These are phyloP conservation scores for Choricystis sp. DNA, from an alignment of 139 green algal genomes.

Conservation along the genomic window DNA sequence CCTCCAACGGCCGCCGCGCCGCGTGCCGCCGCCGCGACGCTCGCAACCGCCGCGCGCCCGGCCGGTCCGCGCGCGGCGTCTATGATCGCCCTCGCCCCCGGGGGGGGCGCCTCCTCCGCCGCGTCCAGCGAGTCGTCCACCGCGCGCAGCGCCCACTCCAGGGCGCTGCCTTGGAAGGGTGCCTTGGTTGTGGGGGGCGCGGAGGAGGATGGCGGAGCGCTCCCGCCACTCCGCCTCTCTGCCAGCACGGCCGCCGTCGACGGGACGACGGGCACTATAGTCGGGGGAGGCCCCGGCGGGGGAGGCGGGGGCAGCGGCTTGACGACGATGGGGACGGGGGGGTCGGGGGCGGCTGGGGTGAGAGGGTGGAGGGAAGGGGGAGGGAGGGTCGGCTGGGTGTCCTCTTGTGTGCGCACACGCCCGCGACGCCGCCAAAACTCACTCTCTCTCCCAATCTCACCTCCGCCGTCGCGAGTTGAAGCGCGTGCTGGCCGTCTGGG, in stretches of 20 bases:
- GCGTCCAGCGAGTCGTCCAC: constrained; percentile 2
- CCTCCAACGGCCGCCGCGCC: neutral
- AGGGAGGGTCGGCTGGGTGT: too few species aligned
- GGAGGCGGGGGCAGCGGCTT: neutral
- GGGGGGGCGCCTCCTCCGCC: neutral
- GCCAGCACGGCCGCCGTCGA: neutral
- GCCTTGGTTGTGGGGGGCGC: neutral
- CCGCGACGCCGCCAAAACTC: too few species aligned
- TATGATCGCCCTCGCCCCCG: neutral
- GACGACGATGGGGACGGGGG: neutral
- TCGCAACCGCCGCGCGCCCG: neutral
- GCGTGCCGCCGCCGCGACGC: neutral
- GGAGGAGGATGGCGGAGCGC: too few species aligned
- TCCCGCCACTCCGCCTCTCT: neutral
- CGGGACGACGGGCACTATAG: neutral
- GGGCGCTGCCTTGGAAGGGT: neutral
- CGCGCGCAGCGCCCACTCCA: constrained; percentile 4
- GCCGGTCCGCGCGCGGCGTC: neutral
- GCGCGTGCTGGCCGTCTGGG: too few species aligned
- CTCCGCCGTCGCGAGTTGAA: too few species aligned
- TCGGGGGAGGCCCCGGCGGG: too few species aligned
- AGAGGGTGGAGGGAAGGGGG: too few species aligned
- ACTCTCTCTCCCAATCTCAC: too few species aligned
- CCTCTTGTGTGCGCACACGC: too few species aligned
- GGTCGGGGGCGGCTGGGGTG: too few species aligned